A percentile compares a stretch with the other conserved stretches of the same genome.
Evolutionary conservation across 2,329 filamentous ascomycete species (phyloP).

Genomic region (Xylariaceae sp.): DNA sequence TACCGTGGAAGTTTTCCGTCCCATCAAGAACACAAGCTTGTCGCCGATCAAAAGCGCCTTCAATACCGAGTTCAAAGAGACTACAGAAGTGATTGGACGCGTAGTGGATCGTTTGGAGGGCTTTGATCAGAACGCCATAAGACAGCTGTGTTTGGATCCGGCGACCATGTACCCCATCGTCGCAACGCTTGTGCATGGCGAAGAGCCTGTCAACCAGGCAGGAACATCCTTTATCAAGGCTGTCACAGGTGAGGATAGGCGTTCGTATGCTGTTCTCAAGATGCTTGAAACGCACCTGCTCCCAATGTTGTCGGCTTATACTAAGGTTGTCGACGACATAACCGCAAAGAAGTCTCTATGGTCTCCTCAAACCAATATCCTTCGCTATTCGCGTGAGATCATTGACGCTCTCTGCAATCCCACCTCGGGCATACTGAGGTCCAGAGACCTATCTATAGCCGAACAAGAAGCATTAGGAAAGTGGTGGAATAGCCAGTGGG

Average conservation of each 20-base stretch:
- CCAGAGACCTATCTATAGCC: slow-evolving; percentile 50
- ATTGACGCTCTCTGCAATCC: slow-evolving; percentile 53
- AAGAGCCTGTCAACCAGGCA: slow-evolving; percentile 72
- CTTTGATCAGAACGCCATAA: slow-evolving; percentile 64
- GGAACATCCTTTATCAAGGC: slow-evolving; percentile 78
- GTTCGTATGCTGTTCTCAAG: slow-evolving; percentile 45
- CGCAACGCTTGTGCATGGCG: slow-evolving; percentile 73
- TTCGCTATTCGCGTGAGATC: slow-evolving; percentile 54
- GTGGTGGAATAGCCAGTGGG: slow-evolving; percentile 86
- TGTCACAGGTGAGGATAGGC: slow-evolving; percentile 61
- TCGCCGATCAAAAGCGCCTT: slow-evolving; percentile 58
- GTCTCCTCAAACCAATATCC: slow-evolving; percentile 52
- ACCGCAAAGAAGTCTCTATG: slow-evolving; percentile 43
- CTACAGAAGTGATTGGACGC: slow-evolving; percentile 57
- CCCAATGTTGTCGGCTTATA: slow-evolving; percentile 42
- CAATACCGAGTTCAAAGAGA: slow-evolving; percentile 62
- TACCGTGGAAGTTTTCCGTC: slow-evolving; percentile 67
- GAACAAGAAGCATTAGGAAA: slow-evolving; percentile 63
- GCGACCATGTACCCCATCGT: slow-evolving; percentile 69
- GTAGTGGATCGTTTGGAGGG: slow-evolving; percentile 76
- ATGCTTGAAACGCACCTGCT: slow-evolving; percentile 43
- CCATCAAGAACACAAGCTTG: slow-evolving; percentile 42
- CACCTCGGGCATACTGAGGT: slow-evolving; percentile 50
- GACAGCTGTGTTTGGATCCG: slow-evolving; percentile 61
- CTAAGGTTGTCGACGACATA: slow-evolving; percentile 39